Conservation (phyloP, 768 basidiomycete species). For the Daedaleopsis sinensis region DNA sequence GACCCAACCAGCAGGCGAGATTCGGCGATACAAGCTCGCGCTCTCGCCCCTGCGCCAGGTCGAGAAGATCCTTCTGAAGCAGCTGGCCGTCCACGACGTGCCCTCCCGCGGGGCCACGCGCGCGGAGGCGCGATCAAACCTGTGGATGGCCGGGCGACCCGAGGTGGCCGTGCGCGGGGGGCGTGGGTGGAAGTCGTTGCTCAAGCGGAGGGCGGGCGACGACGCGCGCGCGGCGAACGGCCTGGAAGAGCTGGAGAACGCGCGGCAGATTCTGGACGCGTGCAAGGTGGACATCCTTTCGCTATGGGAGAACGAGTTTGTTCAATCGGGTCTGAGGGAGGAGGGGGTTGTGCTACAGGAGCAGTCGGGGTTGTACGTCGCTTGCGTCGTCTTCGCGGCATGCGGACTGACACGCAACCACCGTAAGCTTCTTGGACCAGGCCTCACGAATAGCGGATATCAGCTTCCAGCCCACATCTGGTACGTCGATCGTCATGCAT, state of each 20-base stretch:
- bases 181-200: constrained; percentile 51
- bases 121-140: background rate
- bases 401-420: background rate
- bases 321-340: constrained; percentile 45
- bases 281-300: constrained; percentile 55
- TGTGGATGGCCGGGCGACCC: constrained; percentile 39
- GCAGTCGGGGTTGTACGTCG: constrained; percentile 58
- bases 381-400: background rate
- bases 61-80: constrained; percentile 50
- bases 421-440: constrained; percentile 58
- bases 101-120: background rate
- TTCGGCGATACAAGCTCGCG: constrained; percentile 50
- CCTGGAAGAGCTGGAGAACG: constrained; percentile 43
- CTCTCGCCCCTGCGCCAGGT: constrained; percentile 59
- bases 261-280: constrained; percentile 51
- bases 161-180: constrained; percentile 51
- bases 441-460: constrained; percentile 51
- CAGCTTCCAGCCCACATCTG: constrained; percentile 54
- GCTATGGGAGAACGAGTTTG: constrained; percentile 52
- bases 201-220: constrained; percentile 24
- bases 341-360: constrained; percentile 54
- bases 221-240: constrained; percentile 20
- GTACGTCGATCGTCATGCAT: constrained; percentile 34
- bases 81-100: constrained; percentile 39
- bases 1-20: constrained; percentile 32